phyloP scores from a whole-genome alignment of 1,139 yeast species.

The Candida glucosophila region DNA sequence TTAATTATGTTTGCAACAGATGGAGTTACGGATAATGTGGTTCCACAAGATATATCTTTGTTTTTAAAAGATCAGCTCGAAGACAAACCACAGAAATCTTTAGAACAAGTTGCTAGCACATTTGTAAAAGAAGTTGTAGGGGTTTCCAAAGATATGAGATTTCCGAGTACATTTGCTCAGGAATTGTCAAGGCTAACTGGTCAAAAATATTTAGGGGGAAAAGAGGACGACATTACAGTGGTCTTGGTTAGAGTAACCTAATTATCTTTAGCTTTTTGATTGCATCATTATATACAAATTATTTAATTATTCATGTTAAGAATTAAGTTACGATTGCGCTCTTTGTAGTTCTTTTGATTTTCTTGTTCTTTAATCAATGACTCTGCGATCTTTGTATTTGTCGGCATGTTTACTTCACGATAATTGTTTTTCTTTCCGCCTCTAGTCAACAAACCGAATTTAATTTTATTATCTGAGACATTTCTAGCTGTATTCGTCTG shows the following conservation, averaged over 20 bases:
- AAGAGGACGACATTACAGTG: slow-evolving; percentile 88
- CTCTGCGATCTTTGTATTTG: slow-evolving; percentile 39
- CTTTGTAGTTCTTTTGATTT: slow-evolving; percentile 26
- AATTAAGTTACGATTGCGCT: slow-evolving; percentile 35
- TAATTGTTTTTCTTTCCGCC: slow-evolving; percentile 39
- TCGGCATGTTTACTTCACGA: slow-evolving; percentile 39
- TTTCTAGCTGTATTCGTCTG: slow-evolving; percentile 3
- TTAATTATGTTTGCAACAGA: slow-evolving; percentile 83
- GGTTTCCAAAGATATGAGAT: slow-evolving; percentile 63
- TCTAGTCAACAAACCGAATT: slow-evolving; percentile 47
- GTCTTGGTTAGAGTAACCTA: slow-evolving; percentile 52
- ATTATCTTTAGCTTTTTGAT: no score
- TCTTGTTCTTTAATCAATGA: slow-evolving; percentile 23
- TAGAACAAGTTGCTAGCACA: slow-evolving; percentile 35
- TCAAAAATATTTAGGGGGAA: slow-evolving; percentile 76
- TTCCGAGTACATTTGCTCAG: slow-evolving; percentile 82
- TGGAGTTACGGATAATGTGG: slow-evolving; percentile 85
- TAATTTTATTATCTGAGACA: slow-evolving; percentile 14
- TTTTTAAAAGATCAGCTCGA: slow-evolving; percentile 41
- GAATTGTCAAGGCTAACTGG: slow-evolving; percentile 65
- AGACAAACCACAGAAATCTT: slow-evolving; percentile 11
- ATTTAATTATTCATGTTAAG: slow-evolving; percentile 23
- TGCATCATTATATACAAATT: slow-evolving; percentile 1
- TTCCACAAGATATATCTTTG: slow-evolving; percentile 61
- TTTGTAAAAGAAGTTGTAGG: slow-evolving; percentile 63